A percentile compares a stretch with the other conserved stretches of the same genome.
phyloP scores from a whole-genome alignment of 176 grass and related monocot species.

The Cymbopogon citratus region DNA sequence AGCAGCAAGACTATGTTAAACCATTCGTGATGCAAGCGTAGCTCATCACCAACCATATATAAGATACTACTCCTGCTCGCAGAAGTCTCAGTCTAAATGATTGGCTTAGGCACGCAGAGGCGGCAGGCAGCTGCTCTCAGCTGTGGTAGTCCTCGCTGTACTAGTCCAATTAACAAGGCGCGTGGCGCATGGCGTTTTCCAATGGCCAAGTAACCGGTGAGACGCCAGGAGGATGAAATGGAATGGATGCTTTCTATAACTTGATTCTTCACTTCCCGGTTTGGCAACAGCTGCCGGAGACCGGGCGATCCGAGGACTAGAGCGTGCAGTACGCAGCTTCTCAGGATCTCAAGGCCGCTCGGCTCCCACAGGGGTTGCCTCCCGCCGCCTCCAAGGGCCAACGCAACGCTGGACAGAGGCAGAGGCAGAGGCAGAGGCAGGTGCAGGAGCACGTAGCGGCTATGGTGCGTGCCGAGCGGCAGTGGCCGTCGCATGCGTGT shows the following conservation, averaged over 20 bases:
- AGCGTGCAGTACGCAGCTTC: conserved; percentile 22
- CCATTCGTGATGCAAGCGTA: conserved; percentile 17
- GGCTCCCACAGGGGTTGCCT: conserved; percentile 13
- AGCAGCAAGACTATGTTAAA: not conserved
- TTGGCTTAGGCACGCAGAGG: conserved; percentile 14
- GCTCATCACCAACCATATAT: conserved; percentile 11
- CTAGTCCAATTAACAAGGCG: conserved; percentile 22
- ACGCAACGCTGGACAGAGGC: not conserved
- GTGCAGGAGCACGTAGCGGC: not conserved
- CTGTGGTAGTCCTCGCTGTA: not conserved
- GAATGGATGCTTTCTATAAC: not conserved
- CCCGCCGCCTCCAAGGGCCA: conserved; percentile 43
- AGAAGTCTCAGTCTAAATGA: conserved; percentile 3
- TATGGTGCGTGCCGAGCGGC: not conserved
- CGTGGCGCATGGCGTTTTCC: conserved; percentile 62
- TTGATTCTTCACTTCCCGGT: not conserved
- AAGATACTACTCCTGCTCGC: not conserved
- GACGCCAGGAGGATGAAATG: conserved; percentile 37
- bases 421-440: not conserved
- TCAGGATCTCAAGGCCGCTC: conserved; percentile 7
- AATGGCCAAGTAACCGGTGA: conserved; percentile 46
- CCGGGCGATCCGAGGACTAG: not conserved
- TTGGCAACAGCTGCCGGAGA: conserved; percentile 2
- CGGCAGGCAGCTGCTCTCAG: not conserved
- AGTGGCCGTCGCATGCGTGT: not conserved